Evolutionary conservation across 805 yeast species (phyloP), one percentile per base, ranked within the genome.

Genomic region (Komagataella phaffii): DNA sequence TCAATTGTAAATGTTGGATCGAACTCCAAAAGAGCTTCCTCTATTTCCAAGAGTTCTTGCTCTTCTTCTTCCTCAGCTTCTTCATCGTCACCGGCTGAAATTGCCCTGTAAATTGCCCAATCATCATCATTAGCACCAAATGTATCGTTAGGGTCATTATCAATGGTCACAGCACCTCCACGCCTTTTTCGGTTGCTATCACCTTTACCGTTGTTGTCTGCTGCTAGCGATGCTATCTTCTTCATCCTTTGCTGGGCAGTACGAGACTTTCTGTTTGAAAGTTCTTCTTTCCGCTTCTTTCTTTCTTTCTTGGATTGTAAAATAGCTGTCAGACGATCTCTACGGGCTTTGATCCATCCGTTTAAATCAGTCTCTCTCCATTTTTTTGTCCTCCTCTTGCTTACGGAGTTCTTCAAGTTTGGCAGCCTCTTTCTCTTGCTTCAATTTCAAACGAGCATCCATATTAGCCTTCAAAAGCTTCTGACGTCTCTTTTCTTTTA

Each of bases 101-200:
- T 85, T 61, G 88, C 93, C 59, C 93, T 77, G 63, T 91, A 91
- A 17, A 88, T 82, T 19, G 85, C 80, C 97, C 97, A 91, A 65
- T 93, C 99, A 52, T 86, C 96, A 62, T 91, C 98, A 60, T 88
- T 82, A 2, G 96, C 90, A 52, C 97, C 98, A 66, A 91, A 90
- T 0, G 90, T 87, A 66, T 91, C 98, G 59, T 81, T 88, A 14
- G 95, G 95, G 64, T 88, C 97, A 57, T 87, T 88, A 60, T 88
- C 96, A 40, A 86, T 83, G 1, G 89, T 80, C 0, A 82, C 79
- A 57, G 76, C 79, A 6, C 73, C 76, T 53, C 74, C 69, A 54
- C 67, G 68, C 59, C 84, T 72, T 44, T 74, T 75, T 30, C 80
- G 71, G 49, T 76, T 72, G 6, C 61, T 54, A 24, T 59, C 55